These are phyloP conservation scores for Fusarium sp. DNA, from an alignment of 2,329 filamentous ascomycete genomes.

Conservation along the genomic window DNA sequence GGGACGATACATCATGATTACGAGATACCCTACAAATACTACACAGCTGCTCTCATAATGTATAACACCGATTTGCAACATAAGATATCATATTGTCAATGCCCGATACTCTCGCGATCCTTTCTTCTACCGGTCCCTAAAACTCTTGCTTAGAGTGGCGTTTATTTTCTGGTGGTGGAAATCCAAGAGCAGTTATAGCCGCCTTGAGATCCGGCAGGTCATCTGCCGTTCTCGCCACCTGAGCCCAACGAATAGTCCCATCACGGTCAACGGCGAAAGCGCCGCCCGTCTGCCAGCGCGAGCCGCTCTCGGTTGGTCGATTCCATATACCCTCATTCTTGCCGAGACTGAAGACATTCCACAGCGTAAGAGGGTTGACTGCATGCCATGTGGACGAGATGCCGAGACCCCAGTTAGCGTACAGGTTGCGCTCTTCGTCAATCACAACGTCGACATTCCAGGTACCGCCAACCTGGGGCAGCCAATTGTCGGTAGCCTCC, in stretches of 20 bases:
- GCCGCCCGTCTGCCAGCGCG: constrained; percentile 76
- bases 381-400: constrained; percentile 72
- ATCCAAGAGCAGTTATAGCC: constrained; percentile 47
- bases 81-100: neutral
- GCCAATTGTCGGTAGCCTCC: constrained; percentile 68
- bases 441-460: constrained; percentile 70
- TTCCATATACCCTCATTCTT: constrained; percentile 75
- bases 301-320: constrained; percentile 73
- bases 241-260: constrained; percentile 51
- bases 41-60: neutral
- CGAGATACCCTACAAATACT: constrained; percentile 43
- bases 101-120: neutral
- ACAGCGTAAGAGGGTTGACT: constrained; percentile 69
- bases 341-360: constrained; percentile 68
- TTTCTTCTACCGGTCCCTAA: neutral
- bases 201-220: constrained; percentile 51
- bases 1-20: constrained; percentile 20
- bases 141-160: constrained; percentile 5
- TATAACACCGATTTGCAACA: neutral
- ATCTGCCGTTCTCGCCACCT: constrained; percentile 49
- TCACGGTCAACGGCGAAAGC: constrained; percentile 65
- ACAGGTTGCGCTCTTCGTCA: constrained; percentile 70
- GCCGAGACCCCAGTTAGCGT: constrained; percentile 75
- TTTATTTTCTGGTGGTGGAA: constrained; percentile 21
- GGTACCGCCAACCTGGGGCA: constrained; percentile 67